phyloP scores from a whole-genome alignment of 1,284 basidiomycete species.

The Puccinia novopanici region DNA sequence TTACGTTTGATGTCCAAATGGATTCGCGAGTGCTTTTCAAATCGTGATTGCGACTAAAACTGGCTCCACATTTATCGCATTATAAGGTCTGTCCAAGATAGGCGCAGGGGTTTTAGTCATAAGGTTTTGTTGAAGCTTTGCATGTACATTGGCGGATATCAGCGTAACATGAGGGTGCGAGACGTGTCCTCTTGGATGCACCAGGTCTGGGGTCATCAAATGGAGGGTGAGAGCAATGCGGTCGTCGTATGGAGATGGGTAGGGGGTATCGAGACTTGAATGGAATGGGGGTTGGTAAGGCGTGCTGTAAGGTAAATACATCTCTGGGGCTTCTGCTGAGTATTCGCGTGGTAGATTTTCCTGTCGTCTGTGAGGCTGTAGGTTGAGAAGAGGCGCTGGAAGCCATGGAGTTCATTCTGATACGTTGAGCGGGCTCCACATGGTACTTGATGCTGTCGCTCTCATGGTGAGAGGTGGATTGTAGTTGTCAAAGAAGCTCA shows the following conservation, averaged over 20 bases:
- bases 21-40: constrained; percentile 57
- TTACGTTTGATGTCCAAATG: constrained; percentile 56
- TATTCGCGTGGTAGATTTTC: background rate
- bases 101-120: constrained; percentile 2
- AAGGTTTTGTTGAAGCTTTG: background rate
- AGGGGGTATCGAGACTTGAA: background rate
- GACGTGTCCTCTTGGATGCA: background rate
- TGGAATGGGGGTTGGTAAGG: background rate
- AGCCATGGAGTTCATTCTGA: constrained; percentile 22
- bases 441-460: background rate
- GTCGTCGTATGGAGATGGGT: background rate
- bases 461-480: background rate
- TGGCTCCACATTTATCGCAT: constrained; percentile 56
- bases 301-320: background rate
- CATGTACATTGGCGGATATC: constrained; percentile 4
- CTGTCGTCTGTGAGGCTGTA: constrained; percentile 16
- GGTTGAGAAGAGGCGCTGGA: constrained; percentile 22
- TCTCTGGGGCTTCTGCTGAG: background rate
- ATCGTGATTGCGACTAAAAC: constrained; percentile 57
- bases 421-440: background rate
- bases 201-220: background rate
- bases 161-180: background rate
- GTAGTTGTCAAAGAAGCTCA: constrained; percentile 9
- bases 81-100: constrained; percentile 51
- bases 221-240: background rate